A percentile compares a stretch with the other conserved stretches of the same genome.
phyloP scores from a whole-genome alignment of 139 green algal species.

The Chlorella sorokiniana region DNA sequence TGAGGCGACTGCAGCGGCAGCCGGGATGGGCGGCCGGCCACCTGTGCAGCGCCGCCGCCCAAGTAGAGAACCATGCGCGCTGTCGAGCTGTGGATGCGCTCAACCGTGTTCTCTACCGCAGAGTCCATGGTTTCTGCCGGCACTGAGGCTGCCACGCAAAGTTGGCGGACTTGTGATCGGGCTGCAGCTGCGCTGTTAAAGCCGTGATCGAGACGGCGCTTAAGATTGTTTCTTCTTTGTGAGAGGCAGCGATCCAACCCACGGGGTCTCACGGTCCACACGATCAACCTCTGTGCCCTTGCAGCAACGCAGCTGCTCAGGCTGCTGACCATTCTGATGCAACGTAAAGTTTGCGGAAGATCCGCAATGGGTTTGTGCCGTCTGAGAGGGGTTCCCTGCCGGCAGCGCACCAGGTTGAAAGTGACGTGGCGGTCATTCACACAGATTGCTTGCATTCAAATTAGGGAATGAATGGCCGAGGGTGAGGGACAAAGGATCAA shows the following conservation, averaged over 20 bases:
- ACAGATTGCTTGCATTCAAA: too few species aligned
- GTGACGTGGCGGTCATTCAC: too few species aligned
- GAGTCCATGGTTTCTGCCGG: slow-evolving; percentile 10
- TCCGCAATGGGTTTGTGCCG: too few species aligned
- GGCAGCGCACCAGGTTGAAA: too few species aligned
- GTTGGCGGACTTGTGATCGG: not conserved
- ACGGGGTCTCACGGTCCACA: not conserved
- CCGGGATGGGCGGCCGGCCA: not conserved
- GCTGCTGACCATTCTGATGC: not conserved
- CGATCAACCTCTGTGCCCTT: not conserved
- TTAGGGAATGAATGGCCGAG: too few species aligned
- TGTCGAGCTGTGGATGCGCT: slow-evolving; percentile 50
- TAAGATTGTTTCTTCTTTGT: not conserved
- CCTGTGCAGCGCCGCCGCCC: slow-evolving; percentile 65
- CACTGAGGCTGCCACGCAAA: not conserved
- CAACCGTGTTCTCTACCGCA: slow-evolving; percentile 15
- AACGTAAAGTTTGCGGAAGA: not conserved
- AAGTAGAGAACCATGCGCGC: slow-evolving; percentile 57
- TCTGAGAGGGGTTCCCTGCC: too few species aligned
- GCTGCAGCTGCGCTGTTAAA: too few species aligned
- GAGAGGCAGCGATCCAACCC: not conserved
- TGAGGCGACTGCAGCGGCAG: not conserved
- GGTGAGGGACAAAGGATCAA: too few species aligned
- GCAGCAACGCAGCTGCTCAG: not conserved
- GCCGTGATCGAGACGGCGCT: too few species aligned